Evolutionary conservation across 2,329 filamentous ascomycete species (phyloP).

Genomic region (Scolecobasidium constrictum): DNA sequence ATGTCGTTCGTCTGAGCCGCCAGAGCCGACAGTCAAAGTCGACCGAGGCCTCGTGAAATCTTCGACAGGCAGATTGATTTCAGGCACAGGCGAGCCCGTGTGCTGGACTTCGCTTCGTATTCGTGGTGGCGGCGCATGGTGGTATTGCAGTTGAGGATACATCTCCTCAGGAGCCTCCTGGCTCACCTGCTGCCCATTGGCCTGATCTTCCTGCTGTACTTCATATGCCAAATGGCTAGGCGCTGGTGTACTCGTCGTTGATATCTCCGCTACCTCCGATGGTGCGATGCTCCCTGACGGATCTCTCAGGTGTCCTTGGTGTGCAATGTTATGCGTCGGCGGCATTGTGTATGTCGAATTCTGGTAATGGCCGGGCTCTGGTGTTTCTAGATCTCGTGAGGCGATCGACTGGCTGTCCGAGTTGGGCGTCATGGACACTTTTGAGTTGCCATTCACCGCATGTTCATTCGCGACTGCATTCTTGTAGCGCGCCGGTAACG

Average conservation of each 20-base stretch:
- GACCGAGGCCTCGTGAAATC: conserved; percentile 53
- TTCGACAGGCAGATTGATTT: conserved; percentile 10
- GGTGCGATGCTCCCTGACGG: conserved; percentile 5
- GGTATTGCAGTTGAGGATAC: conserved; percentile 40
- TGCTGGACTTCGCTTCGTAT: conserved; percentile 1
- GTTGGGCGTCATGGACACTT: conserved; percentile 21
- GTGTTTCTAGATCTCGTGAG: conserved; percentile 20
- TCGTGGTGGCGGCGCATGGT: conserved; percentile 30
- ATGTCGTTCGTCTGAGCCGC: conserved; percentile 25
- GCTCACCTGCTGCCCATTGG: not conserved
- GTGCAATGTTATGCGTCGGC: conserved; percentile 21
- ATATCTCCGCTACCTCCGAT: conserved; percentile 10
- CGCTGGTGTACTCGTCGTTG: conserved; percentile 2
- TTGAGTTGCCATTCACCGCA: conserved; percentile 13
- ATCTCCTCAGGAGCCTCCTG: conserved; percentile 20
- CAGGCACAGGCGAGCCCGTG: conserved; percentile 6
- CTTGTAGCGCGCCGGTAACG: not conserved
- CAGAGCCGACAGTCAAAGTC: conserved; percentile 61
- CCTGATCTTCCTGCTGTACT: not conserved
- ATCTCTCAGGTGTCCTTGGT: conserved; percentile 21
- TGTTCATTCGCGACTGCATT: conserved; percentile 22
- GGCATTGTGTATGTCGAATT: conserved; percentile 17
- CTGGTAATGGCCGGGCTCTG: conserved; percentile 15
- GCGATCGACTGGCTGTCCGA: conserved; percentile 23
- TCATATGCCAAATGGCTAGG: not conserved